Base-by-base conservation (phyloP, 768 basidiomycete genomes). In the Russula sp. region DNA sequence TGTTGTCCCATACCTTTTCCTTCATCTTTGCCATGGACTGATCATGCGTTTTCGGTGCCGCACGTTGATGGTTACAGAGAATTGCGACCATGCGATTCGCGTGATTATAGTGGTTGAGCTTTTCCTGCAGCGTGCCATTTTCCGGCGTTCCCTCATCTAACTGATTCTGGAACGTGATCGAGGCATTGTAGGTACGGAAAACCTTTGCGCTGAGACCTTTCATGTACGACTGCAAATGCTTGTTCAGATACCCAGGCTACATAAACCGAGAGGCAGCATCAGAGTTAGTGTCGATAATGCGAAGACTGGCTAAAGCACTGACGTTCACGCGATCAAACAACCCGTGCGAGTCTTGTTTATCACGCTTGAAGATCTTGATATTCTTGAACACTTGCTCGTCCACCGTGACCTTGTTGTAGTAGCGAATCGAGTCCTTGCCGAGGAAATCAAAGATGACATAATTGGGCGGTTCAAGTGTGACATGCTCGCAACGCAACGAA, bases 131-230 rank as follows among this genome's bases (percentile, higher is more conserved):
- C 2, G 90, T 87, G 1, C 84, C 87, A 69, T 85, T 79, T 69
- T 80, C 79, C 3, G 84, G 86, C 9, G 83, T 88, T 59, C 84
- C 83, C 66, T 86, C 81, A 69, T 95, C 92, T 65, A 98, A 79
- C 67, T 96, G 86, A 51, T 90, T 81, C 73, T 98, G 94, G 80
- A 98, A 97, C 2, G 96, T 97, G 73, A 85, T 87, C 28, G 97
- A 98, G 26, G 97, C 97, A 72, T 99, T 99, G 79, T 91, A 99
- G 57, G 97, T 99, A 93, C 97, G 96, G 82, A 99, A 99, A 30
- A 99, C 97, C 75, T 99, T 99, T 63, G 97, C 97, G 0, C 97
- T 96, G 30, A 99, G 82, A 20, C 97, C 97, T 66, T 94, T 92
- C 97, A 98, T 99, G 75, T 96, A 94, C 32, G 83, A 84, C 51